Evolutionary conservation across 179 eudicot species (phyloP).

Genomic region (Silene coronaria): DNA sequence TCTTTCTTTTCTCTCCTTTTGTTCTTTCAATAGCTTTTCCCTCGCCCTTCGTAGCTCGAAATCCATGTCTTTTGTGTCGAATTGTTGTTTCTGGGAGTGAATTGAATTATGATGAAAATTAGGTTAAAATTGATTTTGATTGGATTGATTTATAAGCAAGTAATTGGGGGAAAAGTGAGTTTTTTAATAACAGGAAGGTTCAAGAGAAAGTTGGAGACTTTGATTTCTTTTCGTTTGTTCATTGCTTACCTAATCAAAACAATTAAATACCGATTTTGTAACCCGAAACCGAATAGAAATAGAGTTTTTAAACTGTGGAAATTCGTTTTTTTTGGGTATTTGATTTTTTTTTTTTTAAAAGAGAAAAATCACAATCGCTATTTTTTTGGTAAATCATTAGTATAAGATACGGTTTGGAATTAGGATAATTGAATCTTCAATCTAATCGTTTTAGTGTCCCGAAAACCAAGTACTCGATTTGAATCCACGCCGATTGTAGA

Average conservation of each 20-base stretch:
- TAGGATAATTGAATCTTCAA: too few species aligned
- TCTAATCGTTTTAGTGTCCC: too few species aligned
- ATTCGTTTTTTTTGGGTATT: too few species aligned
- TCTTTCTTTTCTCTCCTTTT: slow-evolving; percentile 61
- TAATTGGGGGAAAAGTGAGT: background rate
- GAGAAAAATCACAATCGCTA: too few species aligned
- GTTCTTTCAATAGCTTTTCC: slow-evolving; percentile 81
- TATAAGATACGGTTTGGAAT: too few species aligned
- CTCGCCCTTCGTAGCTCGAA: slow-evolving; percentile 82
- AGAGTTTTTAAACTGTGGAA: too few species aligned
- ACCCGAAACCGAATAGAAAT: too few species aligned
- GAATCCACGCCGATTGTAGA: too few species aligned
- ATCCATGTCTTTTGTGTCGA: slow-evolving; percentile 44
- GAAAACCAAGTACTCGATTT: too few species aligned
- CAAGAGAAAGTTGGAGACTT: background rate
- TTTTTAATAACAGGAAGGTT: background rate
- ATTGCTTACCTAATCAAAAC: slow-evolving; percentile 6
- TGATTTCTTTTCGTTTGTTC: background rate
- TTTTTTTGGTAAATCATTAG: too few species aligned
- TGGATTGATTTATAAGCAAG: background rate
- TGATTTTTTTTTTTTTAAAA: too few species aligned
- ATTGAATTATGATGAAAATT: background rate
- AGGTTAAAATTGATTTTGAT: background rate
- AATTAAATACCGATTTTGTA: too few species aligned
- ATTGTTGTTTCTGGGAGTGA: background rate